A percentile compares a stretch with the other conserved stretches of the same genome.
Evolutionary conservation across 352 stramenopile genomes (phyloP).

Genomic region (Peronospora belbahrii): DNA sequence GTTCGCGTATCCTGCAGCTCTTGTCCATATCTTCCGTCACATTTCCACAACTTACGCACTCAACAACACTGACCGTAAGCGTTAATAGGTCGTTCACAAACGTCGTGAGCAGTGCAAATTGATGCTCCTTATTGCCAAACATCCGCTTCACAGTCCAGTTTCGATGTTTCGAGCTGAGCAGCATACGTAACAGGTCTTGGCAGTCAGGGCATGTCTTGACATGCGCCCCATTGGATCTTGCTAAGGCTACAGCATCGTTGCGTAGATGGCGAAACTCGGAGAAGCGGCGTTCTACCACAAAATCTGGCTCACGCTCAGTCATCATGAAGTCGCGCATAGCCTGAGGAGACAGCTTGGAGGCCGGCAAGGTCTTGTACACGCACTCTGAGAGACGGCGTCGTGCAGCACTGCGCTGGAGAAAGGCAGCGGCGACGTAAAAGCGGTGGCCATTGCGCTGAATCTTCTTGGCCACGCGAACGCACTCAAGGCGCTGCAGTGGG

Average conservation of each 20-base stretch:
- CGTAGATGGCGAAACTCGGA: conserved; percentile 23
- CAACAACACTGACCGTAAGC: conserved; percentile 6
- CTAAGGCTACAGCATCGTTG: conserved; percentile 5
- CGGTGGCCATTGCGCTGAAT: conserved; percentile 20
- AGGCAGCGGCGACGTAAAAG: conserved; percentile 26
- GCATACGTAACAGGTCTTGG: conserved; percentile 8
- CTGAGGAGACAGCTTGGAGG: conserved; percentile 14
- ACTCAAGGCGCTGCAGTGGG: conserved; percentile 27
- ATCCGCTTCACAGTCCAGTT: conserved; percentile 23
- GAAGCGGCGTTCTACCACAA: conserved; percentile 26
- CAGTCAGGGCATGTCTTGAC: conserved; percentile 17
- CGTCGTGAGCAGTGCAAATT: conserved; percentile 19
- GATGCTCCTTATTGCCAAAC: conserved; percentile 17
- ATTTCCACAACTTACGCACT: conserved; percentile 1
- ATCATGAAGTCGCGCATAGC: conserved; percentile 22
- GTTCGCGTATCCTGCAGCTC: conserved; percentile 11
- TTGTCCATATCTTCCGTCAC: conserved; percentile 6
- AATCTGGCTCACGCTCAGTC: conserved; percentile 31
- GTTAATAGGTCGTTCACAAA: conserved; percentile 28
- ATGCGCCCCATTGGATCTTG: conserved; percentile 2
- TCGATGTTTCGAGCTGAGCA: conserved; percentile 8
- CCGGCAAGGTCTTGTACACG: conserved; percentile 14
- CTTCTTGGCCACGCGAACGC: conserved; percentile 22
- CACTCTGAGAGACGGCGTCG: conserved; percentile 23
- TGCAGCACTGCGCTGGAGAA: conserved; percentile 21